Conservation (phyloP, 441 rosid genomes). For the Populus hybrid region DNA sequence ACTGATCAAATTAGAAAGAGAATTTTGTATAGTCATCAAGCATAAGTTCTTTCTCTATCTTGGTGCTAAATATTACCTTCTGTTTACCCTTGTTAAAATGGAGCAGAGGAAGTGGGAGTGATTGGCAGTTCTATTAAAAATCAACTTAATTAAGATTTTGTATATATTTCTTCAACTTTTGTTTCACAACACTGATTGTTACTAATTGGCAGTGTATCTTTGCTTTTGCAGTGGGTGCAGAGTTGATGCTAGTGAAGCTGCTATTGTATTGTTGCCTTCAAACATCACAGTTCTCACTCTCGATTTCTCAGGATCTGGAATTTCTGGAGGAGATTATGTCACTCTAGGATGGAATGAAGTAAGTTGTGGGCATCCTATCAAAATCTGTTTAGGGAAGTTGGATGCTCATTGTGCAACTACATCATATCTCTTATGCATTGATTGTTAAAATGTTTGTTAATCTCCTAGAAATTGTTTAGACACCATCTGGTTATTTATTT, state of each 20-base stretch:
- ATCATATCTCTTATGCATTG: background rate
- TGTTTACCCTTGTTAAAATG: background rate
- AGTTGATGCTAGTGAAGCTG: slow-evolving; percentile 98
- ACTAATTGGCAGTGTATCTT: slow-evolving; percentile 28
- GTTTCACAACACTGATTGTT: background rate
- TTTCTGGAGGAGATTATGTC: slow-evolving; percentile 95
- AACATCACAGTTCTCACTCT: slow-evolving; percentile 94
- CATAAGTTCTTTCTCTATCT: background rate
- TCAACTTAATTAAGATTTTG: background rate
- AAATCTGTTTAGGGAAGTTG: too few relatives aligned
- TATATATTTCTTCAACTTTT: background rate
- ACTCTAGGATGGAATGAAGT: slow-evolving; percentile 95
- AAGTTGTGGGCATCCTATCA: slow-evolving; percentile 30
- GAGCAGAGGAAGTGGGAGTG: too few relatives aligned
- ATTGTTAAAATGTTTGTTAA: background rate
- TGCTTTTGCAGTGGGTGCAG: slow-evolving; percentile 82
- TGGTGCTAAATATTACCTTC: background rate
- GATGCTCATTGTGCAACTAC: too few relatives aligned
- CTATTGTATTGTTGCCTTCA: slow-evolving; percentile 82
- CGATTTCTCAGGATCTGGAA: slow-evolving; percentile 97
- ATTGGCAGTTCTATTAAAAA: background rate
- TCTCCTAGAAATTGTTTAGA: slow-evolving; percentile 5
- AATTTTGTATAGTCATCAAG: background rate
- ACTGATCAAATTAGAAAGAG: background rate
- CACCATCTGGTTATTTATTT: slow-evolving; percentile 4